Conservation (phyloP, 257 asterid genomes). For the Salvia hispanica region DNA sequence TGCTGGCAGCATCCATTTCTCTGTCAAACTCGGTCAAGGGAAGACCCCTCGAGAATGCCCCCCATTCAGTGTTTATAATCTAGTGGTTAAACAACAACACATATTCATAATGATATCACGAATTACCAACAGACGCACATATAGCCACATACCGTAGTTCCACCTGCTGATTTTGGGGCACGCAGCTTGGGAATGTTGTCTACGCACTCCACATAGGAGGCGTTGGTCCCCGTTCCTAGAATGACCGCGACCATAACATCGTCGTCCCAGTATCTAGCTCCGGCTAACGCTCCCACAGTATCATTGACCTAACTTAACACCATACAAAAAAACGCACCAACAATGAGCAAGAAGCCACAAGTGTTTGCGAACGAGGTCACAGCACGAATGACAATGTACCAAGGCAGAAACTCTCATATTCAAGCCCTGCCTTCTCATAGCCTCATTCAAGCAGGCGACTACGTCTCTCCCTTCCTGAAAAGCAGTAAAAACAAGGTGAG, state of each 20-base stretch:
- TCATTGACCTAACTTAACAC: constrained; percentile 72
- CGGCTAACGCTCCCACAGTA: constrained; percentile 79
- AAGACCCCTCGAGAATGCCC: constrained; percentile 71
- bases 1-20: constrained; percentile 75
- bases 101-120: not conserved
- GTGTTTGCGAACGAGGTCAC: no score
- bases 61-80: constrained; percentile 84
- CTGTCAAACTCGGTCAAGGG: constrained; percentile 72
- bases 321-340: constrained; percentile 2
- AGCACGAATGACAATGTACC: constrained; percentile 40
- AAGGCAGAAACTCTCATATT: constrained; percentile 73
- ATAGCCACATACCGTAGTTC: constrained; percentile 47
- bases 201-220: constrained; percentile 65
- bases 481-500: no score
- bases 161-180: constrained; percentile 42
- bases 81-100: constrained; percentile 25
- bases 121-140: not conserved
- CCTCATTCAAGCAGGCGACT: constrained; percentile 74
- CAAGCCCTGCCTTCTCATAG: constrained; percentile 65
- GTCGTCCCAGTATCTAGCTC: constrained; percentile 78
- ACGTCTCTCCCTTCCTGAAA: constrained; percentile 75
- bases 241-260: constrained; percentile 83
- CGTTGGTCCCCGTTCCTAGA: constrained; percentile 81
- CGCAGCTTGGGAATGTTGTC: constrained; percentile 64
- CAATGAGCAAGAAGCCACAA: not conserved